Conservation (phyloP, 306 rosid genomes). For the Prunus fruticosa region DNA sequence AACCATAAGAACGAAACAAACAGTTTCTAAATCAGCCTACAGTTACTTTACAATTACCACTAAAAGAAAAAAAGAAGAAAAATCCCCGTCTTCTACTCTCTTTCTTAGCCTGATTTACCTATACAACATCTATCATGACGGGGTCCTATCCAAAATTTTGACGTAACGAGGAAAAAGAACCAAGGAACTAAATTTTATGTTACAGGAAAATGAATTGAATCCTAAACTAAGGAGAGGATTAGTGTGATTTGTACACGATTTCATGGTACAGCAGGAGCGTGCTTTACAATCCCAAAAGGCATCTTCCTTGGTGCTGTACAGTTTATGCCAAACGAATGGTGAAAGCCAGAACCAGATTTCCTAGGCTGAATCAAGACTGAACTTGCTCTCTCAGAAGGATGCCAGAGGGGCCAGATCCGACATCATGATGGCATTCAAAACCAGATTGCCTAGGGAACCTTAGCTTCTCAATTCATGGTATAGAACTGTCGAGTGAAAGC, state of each 20-base stretch:
- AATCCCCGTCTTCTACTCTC: slow-evolving; percentile 34
- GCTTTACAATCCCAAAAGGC: slow-evolving; percentile 42
- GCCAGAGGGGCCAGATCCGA: slow-evolving; percentile 11
- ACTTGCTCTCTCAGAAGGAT: slow-evolving; percentile 24
- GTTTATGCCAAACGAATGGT: slow-evolving; percentile 31
- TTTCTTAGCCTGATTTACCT: slow-evolving; percentile 55
- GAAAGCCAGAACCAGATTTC: slow-evolving; percentile 35
- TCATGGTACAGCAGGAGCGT: slow-evolving; percentile 38
- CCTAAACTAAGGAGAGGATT: slow-evolving; percentile 52
- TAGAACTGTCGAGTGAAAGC: slow-evolving; percentile 6
- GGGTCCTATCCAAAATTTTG: slow-evolving; percentile 60
- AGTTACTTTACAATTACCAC: slow-evolving; percentile 55
- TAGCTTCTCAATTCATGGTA: slow-evolving; percentile 12
- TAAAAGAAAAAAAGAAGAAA: background rate
- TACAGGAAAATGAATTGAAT: slow-evolving; percentile 62
- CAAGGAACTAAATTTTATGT: slow-evolving; percentile 48
- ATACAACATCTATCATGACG: slow-evolving; percentile 58
- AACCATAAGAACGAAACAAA: slow-evolving; percentile 25
- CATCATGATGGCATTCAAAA: background rate
- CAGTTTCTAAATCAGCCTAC: slow-evolving; percentile 40
- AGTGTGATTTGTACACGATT: slow-evolving; percentile 72
- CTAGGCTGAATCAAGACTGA: slow-evolving; percentile 31
- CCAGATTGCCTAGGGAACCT: background rate
- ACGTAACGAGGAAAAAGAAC: slow-evolving; percentile 8
- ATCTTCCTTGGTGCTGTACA: slow-evolving; percentile 42